Evolutionary conservation across 1,139 yeast species (phyloP), one percentile per base, ranked within the genome.

Genomic region (Kurtzmaniella quercitrusa): DNA sequence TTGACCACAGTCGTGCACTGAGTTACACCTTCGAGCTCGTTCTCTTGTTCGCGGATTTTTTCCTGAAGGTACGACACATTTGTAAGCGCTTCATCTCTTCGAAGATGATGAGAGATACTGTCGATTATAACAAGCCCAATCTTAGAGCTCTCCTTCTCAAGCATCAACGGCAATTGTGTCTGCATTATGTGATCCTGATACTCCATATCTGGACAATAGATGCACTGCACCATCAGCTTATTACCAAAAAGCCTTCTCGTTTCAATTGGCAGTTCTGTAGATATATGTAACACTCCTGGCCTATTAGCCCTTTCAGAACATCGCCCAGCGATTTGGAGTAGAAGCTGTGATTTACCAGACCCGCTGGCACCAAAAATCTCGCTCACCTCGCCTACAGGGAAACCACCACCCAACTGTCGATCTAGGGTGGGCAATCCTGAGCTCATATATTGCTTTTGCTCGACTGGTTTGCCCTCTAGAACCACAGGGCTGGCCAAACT

Each of bases 311-410:
- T 51, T 50, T 84, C 90, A 12, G 36, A 14, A 7, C 82, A 78
- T 3, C 80, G 65, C 8, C 79, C 63, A 1, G 85, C 69, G 40
- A 89, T 54, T 50, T 85, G 93, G 62, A 83, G 72, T 27, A 85
- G 62, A 9, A 90, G 63, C 53, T 89, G 94, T 0, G 96, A 82
- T 58, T 90, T 90, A 0, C 96, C 97, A 2, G 86, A 76, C 0
- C 95, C 88, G 47, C 94, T 82, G 34, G 84, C 86, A 0, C 98
- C 98, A 52, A 82, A 82, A 2, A 91, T 59, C 62, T 91, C 98
- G 0, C 94, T 85, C 2, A 91, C 63, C 37, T 77, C 72, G 2
- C 90, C 84, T 0, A 77, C 53, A 0, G 77, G 79, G 3, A 90
- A 70, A 0, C 97, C 96, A 1, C 93, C 93, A 25, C 77, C 74